phyloP scores from a whole-genome alignment of 805 yeast species.

The Yamadazyma sp. region DNA sequence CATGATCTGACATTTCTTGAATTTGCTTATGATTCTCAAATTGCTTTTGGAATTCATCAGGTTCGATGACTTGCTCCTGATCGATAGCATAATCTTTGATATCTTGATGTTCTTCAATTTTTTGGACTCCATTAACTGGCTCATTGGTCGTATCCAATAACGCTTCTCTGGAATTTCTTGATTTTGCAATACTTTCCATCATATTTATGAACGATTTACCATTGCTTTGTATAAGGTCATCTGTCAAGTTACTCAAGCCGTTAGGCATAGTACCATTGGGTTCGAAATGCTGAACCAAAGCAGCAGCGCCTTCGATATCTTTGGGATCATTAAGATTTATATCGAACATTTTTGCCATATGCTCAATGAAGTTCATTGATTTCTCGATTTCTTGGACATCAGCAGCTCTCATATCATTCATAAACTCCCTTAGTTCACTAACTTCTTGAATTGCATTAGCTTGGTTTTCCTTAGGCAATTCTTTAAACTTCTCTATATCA shows the following conservation, averaged over 20 bases:
- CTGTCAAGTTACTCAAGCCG: conserved; percentile 52
- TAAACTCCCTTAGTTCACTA: conserved; percentile 22
- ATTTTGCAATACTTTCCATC: conserved; percentile 71
- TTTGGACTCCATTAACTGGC: neutral
- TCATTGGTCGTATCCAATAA: conserved; percentile 4
- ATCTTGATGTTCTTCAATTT: conserved; percentile 2
- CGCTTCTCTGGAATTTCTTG: conserved; percentile 33
- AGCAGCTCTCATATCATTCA: conserved; percentile 23
- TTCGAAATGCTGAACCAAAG: conserved; percentile 11
- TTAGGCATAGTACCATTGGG: conserved; percentile 15
- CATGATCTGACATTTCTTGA: too few species aligned
- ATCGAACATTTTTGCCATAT: conserved; percentile 20
- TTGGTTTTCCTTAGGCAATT: conserved; percentile 10
- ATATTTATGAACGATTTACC: conserved; percentile 77
- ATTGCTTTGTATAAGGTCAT: conserved; percentile 71
- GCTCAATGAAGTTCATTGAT: conserved; percentile 20
- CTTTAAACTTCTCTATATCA: conserved; percentile 1
- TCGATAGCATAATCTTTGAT: conserved; percentile 3
- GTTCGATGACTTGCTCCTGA: conserved; percentile 4
- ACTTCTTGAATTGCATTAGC: conserved; percentile 24
- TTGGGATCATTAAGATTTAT: conserved; percentile 9
- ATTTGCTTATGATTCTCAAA: conserved; percentile 1
- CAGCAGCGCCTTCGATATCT: conserved; percentile 5
- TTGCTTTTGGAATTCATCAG: conserved; percentile 5
- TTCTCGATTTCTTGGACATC: conserved; percentile 24